Evolutionary conservation across 1,284 basidiomycete species (phyloP), one percentile per base, ranked within the genome.

Genomic region (Athelia sp.): DNA sequence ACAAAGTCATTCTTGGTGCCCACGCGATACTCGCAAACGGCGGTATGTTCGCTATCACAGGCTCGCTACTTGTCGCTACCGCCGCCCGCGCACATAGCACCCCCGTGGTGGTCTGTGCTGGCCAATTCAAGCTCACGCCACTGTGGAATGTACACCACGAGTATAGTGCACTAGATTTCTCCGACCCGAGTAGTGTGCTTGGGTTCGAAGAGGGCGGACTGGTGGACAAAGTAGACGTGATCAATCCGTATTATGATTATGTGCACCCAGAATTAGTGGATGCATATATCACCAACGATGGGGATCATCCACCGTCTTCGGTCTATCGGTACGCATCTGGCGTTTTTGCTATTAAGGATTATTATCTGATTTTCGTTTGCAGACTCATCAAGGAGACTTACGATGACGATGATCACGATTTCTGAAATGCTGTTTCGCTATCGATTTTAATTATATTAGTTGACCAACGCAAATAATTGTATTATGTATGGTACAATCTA

Each of bases 11-110:
- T 54, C 78, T 98, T 45, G 93, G 93, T 44, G 90, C 94, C 8
- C 96, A 98, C 65, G 85, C 90, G 9, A 90, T 99, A 56, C 83
- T 97, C 40, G 95, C 96, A 26, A 97, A 98, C 63, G 96, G 96
- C 18, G 95, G 95, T 2, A 85, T 98, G 74, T 93, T 97, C 60
- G 87, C 92, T 2, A 80, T 90, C 43, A 81, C 90, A 0, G 96
- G 96, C 14, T 86, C 91, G 0, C 77, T 94, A 13, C 76, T 95
- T 22, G 87, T 87, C 1, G 89, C 89, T 2, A 84, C 90, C 32
- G 94, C 95, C 21, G 96, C 97, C n/a, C 84, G 85, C 48, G 85
- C 87, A 19, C 93, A 98, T 70, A 83, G 86, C 55, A 96, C 93
- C 13, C 96, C 96, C 0, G 90, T 98, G 26, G 91, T 98, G 18